Percentiles rank a stretch among this genome's conserved stretches.
These are phyloP conservation scores for Asparagopsis taxiformis DNA, from an alignment of 31 red algal genomes.

Conservation along the genomic window DNA sequence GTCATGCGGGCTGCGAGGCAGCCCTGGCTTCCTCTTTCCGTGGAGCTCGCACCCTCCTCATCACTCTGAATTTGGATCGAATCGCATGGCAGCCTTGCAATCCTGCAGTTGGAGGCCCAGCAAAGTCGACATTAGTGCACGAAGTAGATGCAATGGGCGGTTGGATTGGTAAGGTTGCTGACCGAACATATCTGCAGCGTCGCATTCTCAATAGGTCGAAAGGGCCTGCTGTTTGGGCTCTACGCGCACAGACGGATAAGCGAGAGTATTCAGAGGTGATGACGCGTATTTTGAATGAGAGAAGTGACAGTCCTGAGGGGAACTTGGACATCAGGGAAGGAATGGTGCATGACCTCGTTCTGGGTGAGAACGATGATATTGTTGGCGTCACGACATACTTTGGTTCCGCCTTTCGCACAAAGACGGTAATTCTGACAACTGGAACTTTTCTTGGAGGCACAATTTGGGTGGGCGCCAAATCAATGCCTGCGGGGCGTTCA, in stretches of 20 bases:
- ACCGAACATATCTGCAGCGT: constrained; percentile 88
- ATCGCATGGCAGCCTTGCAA: constrained; percentile 94
- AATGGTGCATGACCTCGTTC: constrained; percentile 78
- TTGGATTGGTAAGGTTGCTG: constrained; percentile 78
- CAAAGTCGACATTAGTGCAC: constrained; percentile 88
- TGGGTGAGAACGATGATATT: constrained; percentile 76
- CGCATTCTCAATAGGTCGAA: constrained; percentile 81
- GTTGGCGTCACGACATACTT: constrained; percentile 92
- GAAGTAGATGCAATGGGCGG: constrained; percentile 89
- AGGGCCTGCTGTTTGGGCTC: constrained; percentile 91
- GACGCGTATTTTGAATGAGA: constrained; percentile 68
- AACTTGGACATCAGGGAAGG: too few species aligned
- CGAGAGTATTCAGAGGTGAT: constrained; percentile 84
- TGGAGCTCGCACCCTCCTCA: constrained; percentile 71
- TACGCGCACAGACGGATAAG: constrained; percentile 96
- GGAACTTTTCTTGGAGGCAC: constrained; percentile 96
- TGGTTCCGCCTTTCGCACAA: constrained; percentile 73
- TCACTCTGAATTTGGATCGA: constrained; percentile 78
- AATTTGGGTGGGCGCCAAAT: constrained; percentile 90
- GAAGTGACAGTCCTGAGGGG: constrained; percentile 6
- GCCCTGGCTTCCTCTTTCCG: constrained; percentile 68
- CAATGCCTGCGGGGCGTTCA: constrained; percentile 91
- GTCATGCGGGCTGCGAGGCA: constrained; percentile 85
- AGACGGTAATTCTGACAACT: constrained; percentile 83
- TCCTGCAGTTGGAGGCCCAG: constrained; percentile 87